Evolutionary conservation across 306 rosid genomes (phyloP).

Genomic region (Amphicarpaea edgeworthii): DNA sequence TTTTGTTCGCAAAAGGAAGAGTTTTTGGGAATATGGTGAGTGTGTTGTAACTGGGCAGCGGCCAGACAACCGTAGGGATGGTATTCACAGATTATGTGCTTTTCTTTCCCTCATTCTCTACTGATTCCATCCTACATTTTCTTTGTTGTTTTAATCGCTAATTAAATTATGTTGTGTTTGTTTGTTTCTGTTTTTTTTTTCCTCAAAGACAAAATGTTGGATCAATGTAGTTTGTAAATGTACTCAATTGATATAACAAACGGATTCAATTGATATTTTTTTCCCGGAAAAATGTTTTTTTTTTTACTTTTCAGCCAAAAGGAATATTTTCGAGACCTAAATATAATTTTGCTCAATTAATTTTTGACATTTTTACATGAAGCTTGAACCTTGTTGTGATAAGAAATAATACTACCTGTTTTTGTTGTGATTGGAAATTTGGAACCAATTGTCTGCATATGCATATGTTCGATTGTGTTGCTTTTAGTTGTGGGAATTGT

Average conservation of each 20-base stretch:
- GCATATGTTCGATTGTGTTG: not conserved
- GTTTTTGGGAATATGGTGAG: slow-evolving; percentile 3
- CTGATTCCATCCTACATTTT: slow-evolving; percentile 78
- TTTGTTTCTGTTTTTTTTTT: not conserved
- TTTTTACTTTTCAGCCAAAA: too few relatives aligned
- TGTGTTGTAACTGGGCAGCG: slow-evolving; percentile 62
- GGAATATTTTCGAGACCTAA: too few relatives aligned
- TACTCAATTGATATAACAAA: not conserved
- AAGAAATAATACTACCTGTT: not conserved
- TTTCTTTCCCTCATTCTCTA: slow-evolving; percentile 55
- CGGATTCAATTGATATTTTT: too few relatives aligned
- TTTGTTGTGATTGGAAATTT: too few relatives aligned
- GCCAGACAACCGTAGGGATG: slow-evolving; percentile 99
- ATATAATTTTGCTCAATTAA: too few relatives aligned
- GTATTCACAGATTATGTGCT: slow-evolving; percentile 78
- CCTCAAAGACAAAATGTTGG: not conserved
- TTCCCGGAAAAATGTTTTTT: not conserved
- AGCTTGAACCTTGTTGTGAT: not conserved
- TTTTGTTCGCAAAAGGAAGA: slow-evolving; percentile 3
- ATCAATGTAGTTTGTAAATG: not conserved
- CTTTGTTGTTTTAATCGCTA: not conserved
- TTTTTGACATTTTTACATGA: not conserved
- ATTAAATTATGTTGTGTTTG: not conserved
- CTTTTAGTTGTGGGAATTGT: not conserved
- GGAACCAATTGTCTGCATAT: not conserved